These are phyloP conservation scores for Phytophthora pseudosyringae DNA, from an alignment of 352 stramenopile species.

Conservation along the genomic window DNA sequence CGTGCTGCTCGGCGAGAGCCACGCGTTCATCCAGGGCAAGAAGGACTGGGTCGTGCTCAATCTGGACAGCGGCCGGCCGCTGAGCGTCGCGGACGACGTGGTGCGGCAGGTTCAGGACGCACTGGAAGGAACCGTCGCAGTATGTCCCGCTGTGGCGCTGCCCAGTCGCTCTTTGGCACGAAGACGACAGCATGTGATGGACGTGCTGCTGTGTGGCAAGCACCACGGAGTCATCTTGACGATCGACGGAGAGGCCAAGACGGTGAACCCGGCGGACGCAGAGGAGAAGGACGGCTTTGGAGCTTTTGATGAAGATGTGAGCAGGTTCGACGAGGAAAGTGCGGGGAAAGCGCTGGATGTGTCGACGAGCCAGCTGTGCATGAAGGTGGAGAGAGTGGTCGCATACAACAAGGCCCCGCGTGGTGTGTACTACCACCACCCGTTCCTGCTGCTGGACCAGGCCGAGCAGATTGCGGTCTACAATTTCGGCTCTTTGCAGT, in stretches of 20 bases:
- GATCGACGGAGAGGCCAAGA: conserved; percentile 32
- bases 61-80: conserved; percentile 61
- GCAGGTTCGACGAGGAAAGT: conserved; percentile 16
- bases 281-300: conserved; percentile 29
- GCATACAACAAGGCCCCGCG: conserved; percentile 55
- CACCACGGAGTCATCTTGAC: conserved; percentile 56
- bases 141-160: conserved; percentile 48
- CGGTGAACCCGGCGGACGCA: conserved; percentile 9
- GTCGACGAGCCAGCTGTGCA: conserved; percentile 44
- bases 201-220: conserved; percentile 71
- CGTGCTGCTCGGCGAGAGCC: conserved; percentile 68
- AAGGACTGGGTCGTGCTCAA: conserved; percentile 71
- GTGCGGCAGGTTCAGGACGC: conserved; percentile 27
- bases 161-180: conserved; percentile 41
- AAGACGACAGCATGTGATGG: conserved; percentile 41
- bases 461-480: conserved; percentile 65
- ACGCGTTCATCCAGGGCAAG: conserved; percentile 69
- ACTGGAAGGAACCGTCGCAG: conserved; percentile 28
- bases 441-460: conserved; percentile 72
- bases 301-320: conserved; percentile 28
- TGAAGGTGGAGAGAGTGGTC: conserved; percentile 58
- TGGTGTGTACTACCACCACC: conserved; percentile 62
- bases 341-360: conserved; percentile 41
- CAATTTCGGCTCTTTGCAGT: conserved; percentile 62
- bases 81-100: conserved; percentile 37